Conservation (phyloP, 2,329 filamentous ascomycete species). For the Fusarium cyanostomum region DNA sequence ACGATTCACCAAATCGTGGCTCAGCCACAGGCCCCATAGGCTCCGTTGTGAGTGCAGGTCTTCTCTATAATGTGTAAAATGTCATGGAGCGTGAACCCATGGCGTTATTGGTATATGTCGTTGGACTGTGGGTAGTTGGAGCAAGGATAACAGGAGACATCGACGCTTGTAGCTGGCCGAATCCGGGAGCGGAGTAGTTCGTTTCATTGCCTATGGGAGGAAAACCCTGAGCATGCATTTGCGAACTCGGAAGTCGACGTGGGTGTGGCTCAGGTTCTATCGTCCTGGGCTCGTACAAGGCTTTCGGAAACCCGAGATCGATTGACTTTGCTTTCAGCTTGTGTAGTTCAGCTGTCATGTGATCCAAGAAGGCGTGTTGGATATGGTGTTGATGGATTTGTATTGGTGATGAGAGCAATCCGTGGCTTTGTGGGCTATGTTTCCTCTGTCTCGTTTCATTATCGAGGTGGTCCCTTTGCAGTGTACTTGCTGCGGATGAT, state of each 20-base stretch:
- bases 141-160: too few species aligned
- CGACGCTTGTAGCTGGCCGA: too few species aligned
- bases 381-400: neutral
- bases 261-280: neutral
- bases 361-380: conserved; percentile 1
- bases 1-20: neutral
- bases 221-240: neutral
- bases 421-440: neutral
- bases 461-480: neutral
- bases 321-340: conserved; percentile 4
- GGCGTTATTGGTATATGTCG: too few species aligned
- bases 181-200: too few species aligned
- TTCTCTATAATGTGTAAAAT: too few species aligned
- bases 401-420: neutral
- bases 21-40: too few species aligned
- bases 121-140: too few species aligned
- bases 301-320: conserved; percentile 5
- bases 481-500: too few species aligned
- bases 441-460: neutral
- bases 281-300: neutral
- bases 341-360: conserved; percentile 10
- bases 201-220: neutral
- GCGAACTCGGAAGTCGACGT: neutral
- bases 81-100: too few species aligned
- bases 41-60: too few species aligned